Percentiles rank a stretch among this genome's conserved stretches.
Conservation (phyloP, 2,329 filamentous ascomycete genomes). For the Myriangium duriaei region DNA sequence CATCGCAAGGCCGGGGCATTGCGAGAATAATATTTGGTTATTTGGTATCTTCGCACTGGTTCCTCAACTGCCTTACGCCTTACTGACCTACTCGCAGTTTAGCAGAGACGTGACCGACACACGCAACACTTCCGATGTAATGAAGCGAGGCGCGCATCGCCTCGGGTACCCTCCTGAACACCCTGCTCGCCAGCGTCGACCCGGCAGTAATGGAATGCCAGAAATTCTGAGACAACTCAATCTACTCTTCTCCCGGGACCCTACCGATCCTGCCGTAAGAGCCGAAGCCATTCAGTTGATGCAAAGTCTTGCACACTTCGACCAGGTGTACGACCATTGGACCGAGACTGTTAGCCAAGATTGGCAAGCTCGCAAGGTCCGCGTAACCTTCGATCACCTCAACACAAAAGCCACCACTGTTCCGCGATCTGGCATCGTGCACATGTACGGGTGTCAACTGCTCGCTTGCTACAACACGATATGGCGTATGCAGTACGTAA, state of each 20-base stretch:
- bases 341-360: background rate
- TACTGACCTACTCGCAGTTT: slow-evolving; percentile 7
- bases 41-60: slow-evolving; percentile 7
- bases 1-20: slow-evolving; percentile 7
- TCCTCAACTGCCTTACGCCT: too few relatives aligned
- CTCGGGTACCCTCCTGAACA: slow-evolving; percentile 8
- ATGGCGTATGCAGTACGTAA: slow-evolving; percentile 7
- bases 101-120: slow-evolving; percentile 7
- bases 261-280: slow-evolving; percentile 1
- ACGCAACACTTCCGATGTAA: slow-evolving; percentile 5
- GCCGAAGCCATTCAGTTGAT: background rate
- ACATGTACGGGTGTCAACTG: slow-evolving; percentile 5
- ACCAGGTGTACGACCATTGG: slow-evolving; percentile 6
- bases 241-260: slow-evolving; percentile 2
- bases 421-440: slow-evolving; percentile 4
- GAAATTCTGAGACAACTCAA: slow-evolving; percentile 6
- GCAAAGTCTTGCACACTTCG: slow-evolving; percentile 2
- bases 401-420: slow-evolving; percentile 2
- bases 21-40: slow-evolving; percentile 9
- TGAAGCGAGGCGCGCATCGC: slow-evolving; percentile 6
- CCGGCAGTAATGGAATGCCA: slow-evolving; percentile 4
- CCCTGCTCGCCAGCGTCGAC: slow-evolving; percentile 6
- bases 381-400: background rate
- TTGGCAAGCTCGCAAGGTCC: slow-evolving; percentile 3
- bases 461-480: slow-evolving; percentile 7